A percentile compares a stretch with the other conserved stretches of the same genome.
Conservation (phyloP, 2,329 filamentous ascomycete species). For the Coleophoma eucalyptorum region DNA sequence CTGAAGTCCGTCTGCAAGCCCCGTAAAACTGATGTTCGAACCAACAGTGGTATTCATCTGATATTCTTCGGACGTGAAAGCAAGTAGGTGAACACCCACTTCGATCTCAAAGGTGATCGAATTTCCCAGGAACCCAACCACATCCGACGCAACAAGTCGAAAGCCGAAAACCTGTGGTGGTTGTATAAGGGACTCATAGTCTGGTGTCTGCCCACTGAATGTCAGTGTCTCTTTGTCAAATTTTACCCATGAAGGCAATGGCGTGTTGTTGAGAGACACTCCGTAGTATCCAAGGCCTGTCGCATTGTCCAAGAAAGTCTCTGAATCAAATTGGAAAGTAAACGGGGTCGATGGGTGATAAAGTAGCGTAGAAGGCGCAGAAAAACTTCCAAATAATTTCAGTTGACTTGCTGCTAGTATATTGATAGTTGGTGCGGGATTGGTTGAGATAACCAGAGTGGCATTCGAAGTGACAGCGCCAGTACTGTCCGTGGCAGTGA, state of each 20-base stretch:
- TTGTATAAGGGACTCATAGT: conserved; percentile 56
- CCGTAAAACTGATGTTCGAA: conserved; percentile 45
- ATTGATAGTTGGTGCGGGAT: conserved; percentile 47
- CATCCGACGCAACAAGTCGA: conserved; percentile 72
- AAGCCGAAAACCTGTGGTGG: conserved; percentile 71
- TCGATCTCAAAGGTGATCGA: conserved; percentile 66
- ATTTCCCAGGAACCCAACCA: conserved; percentile 70
- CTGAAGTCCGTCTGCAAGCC: conserved; percentile 46
- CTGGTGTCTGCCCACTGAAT: conserved; percentile 70
- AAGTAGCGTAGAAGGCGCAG: conserved; percentile 55
- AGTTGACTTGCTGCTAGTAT: conserved; percentile 58
- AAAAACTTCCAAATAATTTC: conserved; percentile 51
- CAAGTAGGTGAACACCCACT: conserved; percentile 67
- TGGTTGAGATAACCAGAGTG: conserved; percentile 66
- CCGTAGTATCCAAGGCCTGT: conserved; percentile 68
- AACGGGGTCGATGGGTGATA: conserved; percentile 50
- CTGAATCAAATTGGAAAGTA: conserved; percentile 45
- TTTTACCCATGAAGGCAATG: conserved; percentile 79
- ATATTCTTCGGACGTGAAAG: conserved; percentile 54
- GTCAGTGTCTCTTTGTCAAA: conserved; percentile 62
- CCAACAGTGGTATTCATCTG: conserved; percentile 54
- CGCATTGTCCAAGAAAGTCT: conserved; percentile 58
- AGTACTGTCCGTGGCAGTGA: conserved; percentile 65
- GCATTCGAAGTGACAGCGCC: conserved; percentile 62
- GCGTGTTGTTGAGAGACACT: conserved; percentile 71